Base-by-base conservation (phyloP, 805 yeast genomes). In the Tetrapisispora phaffii region DNA sequence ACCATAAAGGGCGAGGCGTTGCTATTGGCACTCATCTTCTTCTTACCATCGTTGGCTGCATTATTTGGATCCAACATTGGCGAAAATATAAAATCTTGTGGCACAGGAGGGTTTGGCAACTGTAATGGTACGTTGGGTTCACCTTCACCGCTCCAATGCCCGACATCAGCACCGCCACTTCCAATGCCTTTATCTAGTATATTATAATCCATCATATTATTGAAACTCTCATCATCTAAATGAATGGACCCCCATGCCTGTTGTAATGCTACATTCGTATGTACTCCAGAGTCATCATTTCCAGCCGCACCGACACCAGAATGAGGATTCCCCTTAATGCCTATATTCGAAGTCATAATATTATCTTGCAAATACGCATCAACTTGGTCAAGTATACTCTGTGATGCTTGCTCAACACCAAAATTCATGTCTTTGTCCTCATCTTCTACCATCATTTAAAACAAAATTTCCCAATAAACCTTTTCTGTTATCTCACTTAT, bases 301-400 rank as follows among this genome's bases (percentile, higher is more conserved):
- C 13, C 16, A 21, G 13, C 28, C 6, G n/a, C 26, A 31, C 39
- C 13, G 29, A 21, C 34, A 32, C 12, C 24, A 31, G n/a, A 24
- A 15, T 12, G 32, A 40, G 20, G 9, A n/a, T n/a, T n/a, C n/a
- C n/a, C n/a, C n/a, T n/a, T n/a, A n/a, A n/a, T n/a, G n/a, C n/a
- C n/a, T n/a, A n/a, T 12, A 23, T 15, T 17, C 16, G 33, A 9
- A 10, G 24, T 2, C 21, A 26, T 29, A 8, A 34, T 16, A 35
- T 34, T 28, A 33, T 34, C 47, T 24, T 52, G 51, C 9, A 52
- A 31, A 35, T 47, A 52, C 15, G 48, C 53, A 31, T 58, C 60
- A 3, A 60, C 65, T 38, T 60, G 65, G 47, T 60, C 65, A 28
- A 60, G 44, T 16, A 60, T 57, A 42, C 63, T 57, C 35, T 50